Conservation (phyloP, 208 protist species). For the Leptomonas pyrrhocoris region DNA sequence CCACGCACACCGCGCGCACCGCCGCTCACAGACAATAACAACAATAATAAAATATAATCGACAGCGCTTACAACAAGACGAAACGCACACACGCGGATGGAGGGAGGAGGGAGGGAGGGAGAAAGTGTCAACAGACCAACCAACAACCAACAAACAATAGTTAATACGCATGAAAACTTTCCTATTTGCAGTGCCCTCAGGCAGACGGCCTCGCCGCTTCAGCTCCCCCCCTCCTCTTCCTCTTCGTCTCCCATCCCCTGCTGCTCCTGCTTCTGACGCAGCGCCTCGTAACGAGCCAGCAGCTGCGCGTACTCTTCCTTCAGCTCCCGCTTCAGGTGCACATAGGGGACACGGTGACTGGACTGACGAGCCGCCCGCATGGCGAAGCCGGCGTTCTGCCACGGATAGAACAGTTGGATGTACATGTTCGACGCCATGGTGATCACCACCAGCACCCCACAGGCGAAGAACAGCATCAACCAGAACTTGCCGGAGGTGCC, state of each 20-base stretch:
- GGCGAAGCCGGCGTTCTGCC: conserved; percentile 58
- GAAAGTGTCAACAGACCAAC: no score
- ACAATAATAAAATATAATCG: no score
- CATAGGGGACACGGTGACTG: conserved; percentile 43
- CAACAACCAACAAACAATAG: no score
- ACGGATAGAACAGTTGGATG: conserved; percentile 64
- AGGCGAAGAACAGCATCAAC: conserved; percentile 54
- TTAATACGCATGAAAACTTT: no score
- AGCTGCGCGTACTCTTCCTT: conserved; percentile 30
- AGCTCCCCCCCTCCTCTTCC: background rate
- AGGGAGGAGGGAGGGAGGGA: background rate
- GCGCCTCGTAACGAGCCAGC: conserved; percentile 29
- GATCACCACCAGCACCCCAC: conserved; percentile 59
- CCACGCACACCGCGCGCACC: no score
- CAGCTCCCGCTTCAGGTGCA: conserved; percentile 29
- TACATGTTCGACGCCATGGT: conserved; percentile 65
- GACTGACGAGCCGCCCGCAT: conserved; percentile 53
- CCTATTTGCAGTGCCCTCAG: background rate
- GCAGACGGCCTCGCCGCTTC: conserved; percentile 5
- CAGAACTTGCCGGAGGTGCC: conserved; percentile 54
- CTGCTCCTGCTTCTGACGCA: conserved; percentile 14
- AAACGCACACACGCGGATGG: conserved; percentile 1
- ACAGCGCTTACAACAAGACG: no score
- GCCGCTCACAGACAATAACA: no score
- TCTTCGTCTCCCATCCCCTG: background rate